Evolutionary conservation across 2,329 filamentous ascomycete genomes (phyloP), one percentile per base, ranked within the genome.

Genomic region (Monosporascus sp.): DNA sequence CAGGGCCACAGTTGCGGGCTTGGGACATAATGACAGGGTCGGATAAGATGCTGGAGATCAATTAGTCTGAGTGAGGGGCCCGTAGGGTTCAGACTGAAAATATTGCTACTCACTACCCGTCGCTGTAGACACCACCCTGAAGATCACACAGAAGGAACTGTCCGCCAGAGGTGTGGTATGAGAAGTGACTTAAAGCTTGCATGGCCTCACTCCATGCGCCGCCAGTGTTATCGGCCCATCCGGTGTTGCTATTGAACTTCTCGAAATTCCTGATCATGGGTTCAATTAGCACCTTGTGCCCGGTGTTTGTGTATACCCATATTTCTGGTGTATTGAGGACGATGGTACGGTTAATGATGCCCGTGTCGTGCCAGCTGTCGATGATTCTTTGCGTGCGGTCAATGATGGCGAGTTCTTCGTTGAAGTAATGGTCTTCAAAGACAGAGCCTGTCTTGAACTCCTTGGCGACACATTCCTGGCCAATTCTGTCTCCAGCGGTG

Each of bases 161-260:
- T 5, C 73, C 72, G 22, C 66, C 66, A 0, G 70, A 60, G 41
- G 69, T 48, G 58, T 74, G 69, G 57, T 74, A 74, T 54, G 70
- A 73, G 52, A 74, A 74, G 60, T 76, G 72, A 59, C 72, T 74
- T n/a, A 74, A 61, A 1, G 71, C 70, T 57, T 75, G 72, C 70
- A 74, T 74, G 3, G 59, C 67, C 24, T 68, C 55, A 3, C 64
- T 62, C 71, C 72, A 73, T 3, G 47, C 40, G 1, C 35, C 44
- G n/a, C 46, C 52, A 0, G 55, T 55, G 7, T 61, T 56, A 52
- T 70, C 60, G 38, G 24, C 61, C 72, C 72, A 76, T 41, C 72
- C 72, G 1, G 58, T 67, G 56, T 74, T 75, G 66, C 71, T 75
- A 60, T 75, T 75, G 64, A 73, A 74, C 61, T 74, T 75, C 54